These are phyloP conservation scores for Allium sativum DNA, from an alignment of 106 monocot genomes.

Conservation along the genomic window DNA sequence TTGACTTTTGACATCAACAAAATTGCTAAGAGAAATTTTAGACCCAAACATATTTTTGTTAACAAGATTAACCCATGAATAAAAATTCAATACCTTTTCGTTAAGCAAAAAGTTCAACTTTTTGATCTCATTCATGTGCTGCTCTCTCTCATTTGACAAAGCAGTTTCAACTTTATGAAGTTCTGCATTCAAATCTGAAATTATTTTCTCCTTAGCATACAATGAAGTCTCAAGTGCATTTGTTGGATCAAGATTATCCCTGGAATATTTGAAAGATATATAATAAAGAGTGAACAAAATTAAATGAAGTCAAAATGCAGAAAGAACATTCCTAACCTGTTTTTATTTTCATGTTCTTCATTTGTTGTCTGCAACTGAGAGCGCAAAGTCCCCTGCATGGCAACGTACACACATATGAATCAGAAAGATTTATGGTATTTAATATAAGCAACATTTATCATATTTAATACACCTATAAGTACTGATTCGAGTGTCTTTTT, in stretches of 20 bases:
- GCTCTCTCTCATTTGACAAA: conserved; percentile 70
- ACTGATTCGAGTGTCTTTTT: too few species aligned
- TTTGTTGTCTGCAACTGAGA: conserved; percentile 74
- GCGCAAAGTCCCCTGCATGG: conserved; percentile 61
- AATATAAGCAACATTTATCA: too few species aligned
- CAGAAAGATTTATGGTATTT: too few species aligned
- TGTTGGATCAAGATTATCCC: conserved; percentile 65
- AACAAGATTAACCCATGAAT: neutral
- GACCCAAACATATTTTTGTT: neutral
- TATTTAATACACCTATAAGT: too few species aligned
- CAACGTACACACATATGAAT: neutral
- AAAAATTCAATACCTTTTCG: conserved; percentile 56
- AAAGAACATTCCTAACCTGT: conserved; percentile 27
- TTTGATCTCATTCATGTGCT: conserved; percentile 75
- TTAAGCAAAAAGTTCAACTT: conserved; percentile 62
- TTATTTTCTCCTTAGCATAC: conserved; percentile 91
- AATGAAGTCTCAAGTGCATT: conserved; percentile 76
- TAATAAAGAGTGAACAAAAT: neutral
- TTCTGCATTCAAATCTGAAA: conserved; percentile 87
- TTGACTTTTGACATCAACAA: neutral
- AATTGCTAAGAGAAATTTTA: neutral
- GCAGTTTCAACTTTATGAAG: conserved; percentile 74
- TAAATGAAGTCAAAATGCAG: neutral
- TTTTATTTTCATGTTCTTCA: conserved; percentile 52
- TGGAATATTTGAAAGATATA: conserved; percentile 16